Evolutionary conservation across 495 filamentous ascomycete species (phyloP).

Genomic region (Aspergillus carlsbadensis): DNA sequence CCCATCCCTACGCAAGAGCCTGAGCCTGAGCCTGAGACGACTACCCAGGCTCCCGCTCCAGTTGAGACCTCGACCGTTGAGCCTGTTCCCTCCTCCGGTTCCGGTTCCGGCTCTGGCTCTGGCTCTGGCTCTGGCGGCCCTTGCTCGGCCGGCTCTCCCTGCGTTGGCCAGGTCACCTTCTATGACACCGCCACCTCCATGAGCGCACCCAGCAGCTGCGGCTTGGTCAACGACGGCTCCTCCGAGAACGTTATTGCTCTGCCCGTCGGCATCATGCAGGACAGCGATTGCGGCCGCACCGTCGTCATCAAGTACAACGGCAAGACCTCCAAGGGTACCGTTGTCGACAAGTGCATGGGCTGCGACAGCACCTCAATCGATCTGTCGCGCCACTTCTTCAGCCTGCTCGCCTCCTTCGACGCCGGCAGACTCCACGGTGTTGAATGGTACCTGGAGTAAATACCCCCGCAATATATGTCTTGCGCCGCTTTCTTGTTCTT

Average conservation of each 20-base stretch:
- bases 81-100: not conserved
- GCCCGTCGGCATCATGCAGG: slow-evolving; percentile 50
- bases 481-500: slow-evolving; percentile 8
- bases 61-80: slow-evolving; percentile 1
- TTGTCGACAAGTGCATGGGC: slow-evolving; percentile 76
- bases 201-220: slow-evolving; percentile 45
- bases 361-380: slow-evolving; percentile 51
- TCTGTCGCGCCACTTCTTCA: slow-evolving; percentile 45
- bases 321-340: slow-evolving; percentile 52
- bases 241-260: slow-evolving; percentile 47
- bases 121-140: slow-evolving; percentile 26
- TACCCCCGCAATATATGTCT: not conserved
- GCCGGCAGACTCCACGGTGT: slow-evolving; percentile 33
- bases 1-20: not conserved
- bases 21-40: not conserved
- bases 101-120: slow-evolving; percentile 7
- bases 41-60: not conserved
- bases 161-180: slow-evolving; percentile 44
- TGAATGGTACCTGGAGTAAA: slow-evolving; percentile 28
- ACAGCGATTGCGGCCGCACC: slow-evolving; percentile 64
- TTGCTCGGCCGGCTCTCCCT: slow-evolving; percentile 37
- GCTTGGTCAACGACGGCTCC: slow-evolving; percentile 41
- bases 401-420: slow-evolving; percentile 26
- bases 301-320: slow-evolving; percentile 60
- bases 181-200: slow-evolving; percentile 44